phyloP scores from a whole-genome alignment of 306 rosid genomes.

The Cajanus cajan region DNA sequence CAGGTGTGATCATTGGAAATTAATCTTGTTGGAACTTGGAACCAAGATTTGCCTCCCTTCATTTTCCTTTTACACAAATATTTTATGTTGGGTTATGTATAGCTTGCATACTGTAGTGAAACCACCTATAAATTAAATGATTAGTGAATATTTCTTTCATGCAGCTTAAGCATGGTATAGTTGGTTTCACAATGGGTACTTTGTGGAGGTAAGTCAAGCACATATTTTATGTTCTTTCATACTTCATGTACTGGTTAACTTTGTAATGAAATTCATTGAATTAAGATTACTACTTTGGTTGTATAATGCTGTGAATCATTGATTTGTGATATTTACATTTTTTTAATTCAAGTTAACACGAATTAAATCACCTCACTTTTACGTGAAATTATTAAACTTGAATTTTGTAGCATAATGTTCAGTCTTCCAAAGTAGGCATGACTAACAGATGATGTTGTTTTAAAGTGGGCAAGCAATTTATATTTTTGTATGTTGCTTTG shows the following conservation, averaged over 20 bases:
- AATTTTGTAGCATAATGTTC: not conserved
- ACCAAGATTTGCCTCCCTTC: not conserved
- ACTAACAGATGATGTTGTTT: conserved; percentile 3
- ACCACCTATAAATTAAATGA: conserved; percentile 25
- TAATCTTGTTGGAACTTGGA: not conserved
- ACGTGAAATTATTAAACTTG: not conserved
- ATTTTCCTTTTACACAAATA: not conserved
- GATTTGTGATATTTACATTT: not conserved
- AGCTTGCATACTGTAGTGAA: not conserved
- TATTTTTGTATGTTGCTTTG: not conserved
- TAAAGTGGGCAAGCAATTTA: not conserved
- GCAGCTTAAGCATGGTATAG: conserved; percentile 97
- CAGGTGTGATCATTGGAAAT: conserved; percentile 4
- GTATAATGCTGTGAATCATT: not conserved
- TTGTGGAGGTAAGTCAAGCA: conserved; percentile 80
- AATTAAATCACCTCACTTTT: not conserved
- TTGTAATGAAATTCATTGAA: not conserved
- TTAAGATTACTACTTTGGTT: not conserved
- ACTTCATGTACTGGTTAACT: not conserved
- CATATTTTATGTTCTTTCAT: conserved; percentile 6
- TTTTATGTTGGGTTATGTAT: not conserved
- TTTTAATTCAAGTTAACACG: not conserved
- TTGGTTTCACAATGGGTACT: conserved; percentile 81
- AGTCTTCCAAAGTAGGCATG: not conserved
- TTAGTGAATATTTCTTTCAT: conserved; percentile 41